Base-by-base conservation (phyloP, 176 grass and related monocot genomes). In the Elymus sibiricus region DNA sequence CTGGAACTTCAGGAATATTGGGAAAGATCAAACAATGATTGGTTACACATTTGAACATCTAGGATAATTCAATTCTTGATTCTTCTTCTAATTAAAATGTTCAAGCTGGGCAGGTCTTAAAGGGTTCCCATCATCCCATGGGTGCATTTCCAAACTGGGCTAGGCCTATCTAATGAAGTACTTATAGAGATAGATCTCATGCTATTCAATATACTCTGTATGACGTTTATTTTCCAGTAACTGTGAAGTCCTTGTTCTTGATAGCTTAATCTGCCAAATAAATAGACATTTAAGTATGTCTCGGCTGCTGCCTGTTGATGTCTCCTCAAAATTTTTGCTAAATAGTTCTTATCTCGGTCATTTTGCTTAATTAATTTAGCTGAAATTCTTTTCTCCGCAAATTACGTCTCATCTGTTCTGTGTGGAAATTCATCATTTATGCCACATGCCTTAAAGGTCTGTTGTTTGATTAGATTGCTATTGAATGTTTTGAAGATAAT, bases 371-470 rank as follows among this genome's bases (percentile, higher is more conserved):
- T n/a, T 63, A 53, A 74, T 19, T 55, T 7, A 24, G 15, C 32
- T 72, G 8, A 79, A 24, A 24, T 84, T 67, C 5, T 82, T 62
- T 83, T 84, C 10, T 70, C 77, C 37, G 9, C 64, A 70, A 78
- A 34, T 63, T 53, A 62, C 27, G 7, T 70, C 69, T 11, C 78
- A 51, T 51, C 28, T 27, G 59, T 67, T 86, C 46, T 63, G 13
- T 21, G 12, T 49, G 86, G 16, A 55, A n/a, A 77, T 63, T 34
- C 64, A 27, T 55, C 42, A 31, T 29, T 39, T 84, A 22, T 74
- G 67, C 14, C 26, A 12, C 29, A 73, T 62, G 1, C 43, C 32
- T 89, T 79, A 64, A 77, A 74, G 5, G 13, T 80, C 5, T 56
- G 26, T 81, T 67, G 34, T 79, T 69, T 78, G 24, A 83, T 73